phyloP scores from a whole-genome alignment of 768 basidiomycete species.

The Mrakia frigida region DNA sequence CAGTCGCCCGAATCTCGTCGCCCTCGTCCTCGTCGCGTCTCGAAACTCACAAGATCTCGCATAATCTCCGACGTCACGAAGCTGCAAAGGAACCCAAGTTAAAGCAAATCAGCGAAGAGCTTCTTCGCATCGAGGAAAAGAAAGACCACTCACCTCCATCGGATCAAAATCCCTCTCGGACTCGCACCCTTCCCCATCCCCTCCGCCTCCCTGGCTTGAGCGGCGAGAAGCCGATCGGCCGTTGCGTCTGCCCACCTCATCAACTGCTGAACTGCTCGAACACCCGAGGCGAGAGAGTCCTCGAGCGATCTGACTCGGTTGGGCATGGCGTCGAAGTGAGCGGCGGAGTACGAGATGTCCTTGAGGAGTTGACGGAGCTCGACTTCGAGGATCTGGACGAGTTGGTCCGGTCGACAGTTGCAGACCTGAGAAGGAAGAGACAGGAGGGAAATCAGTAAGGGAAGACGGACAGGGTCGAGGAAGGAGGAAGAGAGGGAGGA shows the following conservation, averaged over 20 bases:
- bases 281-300: neutral
- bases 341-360: neutral
- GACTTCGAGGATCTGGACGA: conserved; percentile 68
- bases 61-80: conserved; percentile 90
- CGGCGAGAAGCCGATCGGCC: neutral
- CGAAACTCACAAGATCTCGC: conserved; percentile 68
- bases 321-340: neutral
- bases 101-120: neutral
- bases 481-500: no score
- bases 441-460: neutral
- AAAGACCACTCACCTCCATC: conserved; percentile 41
- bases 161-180: conserved; percentile 63
- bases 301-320: neutral
- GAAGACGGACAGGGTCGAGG: neutral
- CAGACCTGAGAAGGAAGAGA: conserved; percentile 56
- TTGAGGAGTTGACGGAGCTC: conserved; percentile 9
- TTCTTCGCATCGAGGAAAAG: neutral
- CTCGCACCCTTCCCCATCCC: neutral
- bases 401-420: conserved; percentile 85
- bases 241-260: conserved; percentile 3
- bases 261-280: neutral
- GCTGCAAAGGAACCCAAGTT: conserved; percentile 42
- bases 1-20: no score
- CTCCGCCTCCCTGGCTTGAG: neutral
- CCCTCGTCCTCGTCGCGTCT: neutral